Percentiles rank a stretch among this genome's conserved stretches.
Evolutionary conservation across 2,329 filamentous ascomycete species (phyloP).

Genomic region (Neofusicoccum kwambonambiense): DNA sequence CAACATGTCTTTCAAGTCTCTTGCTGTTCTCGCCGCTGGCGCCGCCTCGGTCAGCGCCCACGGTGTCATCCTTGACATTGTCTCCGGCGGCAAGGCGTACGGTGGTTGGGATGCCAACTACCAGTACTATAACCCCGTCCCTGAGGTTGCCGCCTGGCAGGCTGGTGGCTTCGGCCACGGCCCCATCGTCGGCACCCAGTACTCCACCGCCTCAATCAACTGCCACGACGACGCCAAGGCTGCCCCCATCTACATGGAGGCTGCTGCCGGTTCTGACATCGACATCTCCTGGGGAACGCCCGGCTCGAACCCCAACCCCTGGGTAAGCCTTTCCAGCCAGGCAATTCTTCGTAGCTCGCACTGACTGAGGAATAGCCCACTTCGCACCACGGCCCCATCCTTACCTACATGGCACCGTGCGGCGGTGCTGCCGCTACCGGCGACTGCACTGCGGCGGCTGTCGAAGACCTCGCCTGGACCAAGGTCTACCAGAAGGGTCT

Average conservation of each 20-base stretch:
- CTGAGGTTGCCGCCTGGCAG: conserved; percentile 14
- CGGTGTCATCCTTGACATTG: conserved; percentile 15
- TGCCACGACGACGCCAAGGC: conserved; percentile 15
- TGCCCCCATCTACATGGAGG: conserved; percentile 12
- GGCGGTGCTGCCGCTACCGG: conserved; percentile 22
- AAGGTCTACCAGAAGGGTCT: conserved; percentile 34
- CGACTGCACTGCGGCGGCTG: conserved; percentile 33
- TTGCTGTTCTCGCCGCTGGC: conserved; percentile 12
- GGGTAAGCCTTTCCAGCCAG: background rate
- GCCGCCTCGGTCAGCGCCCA: conserved; percentile 11
- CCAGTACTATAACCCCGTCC: conserved; percentile 14
- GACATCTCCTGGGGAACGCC: conserved; percentile 10
- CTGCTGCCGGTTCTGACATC: conserved; percentile 13
- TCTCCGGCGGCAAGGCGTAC: conserved; percentile 5
- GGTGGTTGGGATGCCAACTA: conserved; percentile 16
- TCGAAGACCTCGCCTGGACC: conserved; percentile 33
- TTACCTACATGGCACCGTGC: conserved; percentile 30
- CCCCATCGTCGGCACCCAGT: conserved; percentile 6
- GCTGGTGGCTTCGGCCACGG: conserved; percentile 14
- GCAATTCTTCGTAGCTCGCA: background rate
- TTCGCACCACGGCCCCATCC: conserved; percentile 14
- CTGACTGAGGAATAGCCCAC: conserved; percentile 1
- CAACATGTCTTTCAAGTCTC: conserved; percentile 16
- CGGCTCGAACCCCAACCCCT: background rate
- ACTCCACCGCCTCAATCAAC: conserved; percentile 7